A percentile compares a stretch with the other conserved stretches of the same genome.
Conservation (phyloP, 1,284 basidiomycete species). For the Kwoniella shivajii region DNA sequence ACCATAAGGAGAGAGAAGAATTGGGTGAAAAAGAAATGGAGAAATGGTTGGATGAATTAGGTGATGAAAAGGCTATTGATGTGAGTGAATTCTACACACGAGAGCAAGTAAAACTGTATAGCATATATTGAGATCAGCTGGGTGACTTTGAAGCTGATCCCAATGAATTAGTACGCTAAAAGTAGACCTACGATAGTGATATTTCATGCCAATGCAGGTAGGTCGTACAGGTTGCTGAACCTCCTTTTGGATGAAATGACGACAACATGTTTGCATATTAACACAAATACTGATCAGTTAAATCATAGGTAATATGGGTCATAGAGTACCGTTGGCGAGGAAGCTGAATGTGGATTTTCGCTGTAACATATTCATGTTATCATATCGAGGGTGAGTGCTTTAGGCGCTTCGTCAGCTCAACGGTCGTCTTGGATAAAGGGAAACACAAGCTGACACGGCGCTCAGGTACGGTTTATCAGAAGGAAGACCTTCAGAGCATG, state of each 20-base stretch:
- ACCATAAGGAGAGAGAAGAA: slow-evolving; percentile 26
- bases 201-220: slow-evolving; percentile 86
- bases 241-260: background rate
- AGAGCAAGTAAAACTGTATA: background rate
- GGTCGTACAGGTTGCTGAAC: slow-evolving; percentile 52
- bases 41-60: slow-evolving; percentile 38
- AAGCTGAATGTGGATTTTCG: slow-evolving; percentile 81
- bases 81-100: slow-evolving; percentile 16
- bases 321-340: slow-evolving; percentile 84
- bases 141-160: background rate
- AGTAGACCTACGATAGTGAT: slow-evolving; percentile 80
- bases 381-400: slow-evolving; percentile 45
- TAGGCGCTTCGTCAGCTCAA: background rate
- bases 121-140: background rate
- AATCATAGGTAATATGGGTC: slow-evolving; percentile 58
- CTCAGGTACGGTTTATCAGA: slow-evolving; percentile 72
- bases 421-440: too few species aligned
- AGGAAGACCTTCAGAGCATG: slow-evolving; percentile 79
- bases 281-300: slow-evolving; percentile 49
- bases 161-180: slow-evolving; percentile 61
- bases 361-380: slow-evolving; percentile 55
- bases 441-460: background rate
- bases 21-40: slow-evolving; percentile 25
- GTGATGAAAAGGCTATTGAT: slow-evolving; percentile 33
- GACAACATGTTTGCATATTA: background rate